Base-by-base conservation (phyloP, 179 eudicot genomes). In the Silene noctiflora region DNA sequence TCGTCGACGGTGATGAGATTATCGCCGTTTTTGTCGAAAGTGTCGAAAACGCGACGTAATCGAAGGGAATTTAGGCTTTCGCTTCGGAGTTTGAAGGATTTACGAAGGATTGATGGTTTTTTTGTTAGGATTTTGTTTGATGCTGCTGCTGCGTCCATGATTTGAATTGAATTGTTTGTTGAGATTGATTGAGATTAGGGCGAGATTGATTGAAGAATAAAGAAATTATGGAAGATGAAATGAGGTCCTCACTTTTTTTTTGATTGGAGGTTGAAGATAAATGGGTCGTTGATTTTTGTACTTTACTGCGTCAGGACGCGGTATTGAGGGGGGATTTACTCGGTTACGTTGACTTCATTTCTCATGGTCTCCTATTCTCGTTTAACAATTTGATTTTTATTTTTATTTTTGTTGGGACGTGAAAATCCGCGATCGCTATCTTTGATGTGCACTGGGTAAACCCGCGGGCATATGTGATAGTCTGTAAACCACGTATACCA, bases 31-130 rank as follows among this genome's bases (percentile, higher is more conserved):
- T 85, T 83, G 87, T 92, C 96, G 42, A 90, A 92, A 11, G 86
- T 67, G 81, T 92, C 97, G 74, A 92, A 92, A 24, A 88, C 87
- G n/a, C 96, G 87, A 3, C 91, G 89, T 5, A 92, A 89, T 6
- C 97, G 87, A 3, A 92, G 71, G 16, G 89, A 76, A 79, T 92
- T 89, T 62, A 92, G 83, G 82, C 89, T 90, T 3, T 91, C 80
- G 81, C 88, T 83, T 0, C 91, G 87, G 31, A 92, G 88, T 48
- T 84, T 80, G 87, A 92, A 92, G 13, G 96, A 90, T 16, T 58
- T 58, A 11, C 85, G 65, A 21, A 83, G 29, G 46, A 55, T 31
- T 53, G 76, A 42, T 25, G 58, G 33, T 35, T 69, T 73, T 55
- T 77, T 74, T 55, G 25, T 71, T 20, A 77, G 67, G 16, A 19